Base-by-base conservation (phyloP, 2,329 filamentous ascomycete species). In the Trichophyton simii region DNA sequence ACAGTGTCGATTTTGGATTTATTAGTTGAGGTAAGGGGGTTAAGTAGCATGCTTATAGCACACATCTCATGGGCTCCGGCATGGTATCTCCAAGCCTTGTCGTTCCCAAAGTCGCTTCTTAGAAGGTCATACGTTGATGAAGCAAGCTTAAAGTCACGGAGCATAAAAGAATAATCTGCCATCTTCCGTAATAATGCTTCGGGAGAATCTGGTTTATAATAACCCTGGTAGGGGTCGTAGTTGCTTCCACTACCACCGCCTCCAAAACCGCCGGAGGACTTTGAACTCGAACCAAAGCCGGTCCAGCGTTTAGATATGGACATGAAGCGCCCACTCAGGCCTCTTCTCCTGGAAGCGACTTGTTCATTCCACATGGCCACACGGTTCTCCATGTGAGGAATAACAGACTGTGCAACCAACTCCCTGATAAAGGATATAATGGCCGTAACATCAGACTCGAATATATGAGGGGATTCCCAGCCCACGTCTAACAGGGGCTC, bases 11-110 rank as follows among this genome's bases (percentile, higher is more conserved):
- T 78, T 63, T 92, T 85, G 31, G 83, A 84, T 71, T 91, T 96
- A 13, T 87, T 85, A 1, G 84, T 85, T 64, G 88, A 78, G 15
- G 82, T 81, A 63, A 88, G 83, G 0, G 89, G 85, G 68, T 87
- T 86, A 63, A 99, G 81, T 38, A 99, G 82, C 46, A 89, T 83
- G 68, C 89, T 89, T 11, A 96, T 77, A 3, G 89, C 91, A 34
- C 88, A 87, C 92, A 99, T 97, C 77, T 99, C 94, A 72, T 95
- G 92, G 1, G 89, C 87, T 2, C 89, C 92, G 0, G 94, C 94
- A 71, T 96, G 90, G 70, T 97, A 89, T 68, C 85, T 89, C 94
- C 94, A 99, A 0, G 94, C 95, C 73, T 97, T 97, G 72, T 96
- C 91, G 71, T 94, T 94, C 70, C 85, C 86, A 72, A 92, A 99